Base-by-base conservation (phyloP, 2,329 filamentous ascomycete species). In the Diaporthe humulicola region DNA sequence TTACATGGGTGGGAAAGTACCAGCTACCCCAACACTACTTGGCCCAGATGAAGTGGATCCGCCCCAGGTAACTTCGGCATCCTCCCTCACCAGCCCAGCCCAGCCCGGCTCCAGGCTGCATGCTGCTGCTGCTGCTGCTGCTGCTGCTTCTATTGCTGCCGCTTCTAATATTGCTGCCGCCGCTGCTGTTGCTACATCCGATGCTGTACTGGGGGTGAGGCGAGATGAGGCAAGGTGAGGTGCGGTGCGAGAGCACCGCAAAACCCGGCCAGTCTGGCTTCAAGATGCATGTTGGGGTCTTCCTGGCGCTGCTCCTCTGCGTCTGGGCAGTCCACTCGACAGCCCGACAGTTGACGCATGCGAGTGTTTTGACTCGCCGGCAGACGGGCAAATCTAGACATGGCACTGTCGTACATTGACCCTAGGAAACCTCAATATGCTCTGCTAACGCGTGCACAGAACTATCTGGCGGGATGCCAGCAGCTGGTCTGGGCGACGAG, bases 51-150 rank as follows among this genome's bases (percentile, higher is more conserved):
- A 25, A 30, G 40, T 61, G 58, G 48, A 33, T 17, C 71, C 66
- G 45, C 66, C 67, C 66, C 67, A 76, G 72, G 58, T 73, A 76
- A 70, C 48, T 74, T 76, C 74, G 74, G 72, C 73, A 76, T 74
- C 74, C 69, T 67, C 67, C 57, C 74, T 72, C 74, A 67, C 61
- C 73, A 61, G 58, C 69, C 73, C 33, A 33, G 61, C 38, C 74
- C 45, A 70, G 61, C 56, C 74, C 45, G 60, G 61, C 66, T 60
- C 54, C 61, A 54, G 61, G 73, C 74, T 75, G 70, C 74, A 70
- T 73, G 22, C 57, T 72, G 36, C 69, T 45, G 30, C 52, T 45
- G 30, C 33, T 22, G 38, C 33, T n/a, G 56, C 19, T 36, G 30
- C 54, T 57, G 30, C 52, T 57, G 22, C 50, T 10, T 30, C 38